A percentile compares a stretch with the other conserved stretches of the same genome.
Evolutionary conservation across 371 early-diverging fungal species (phyloP).

Genomic region (Lichtheimia ornata): DNA sequence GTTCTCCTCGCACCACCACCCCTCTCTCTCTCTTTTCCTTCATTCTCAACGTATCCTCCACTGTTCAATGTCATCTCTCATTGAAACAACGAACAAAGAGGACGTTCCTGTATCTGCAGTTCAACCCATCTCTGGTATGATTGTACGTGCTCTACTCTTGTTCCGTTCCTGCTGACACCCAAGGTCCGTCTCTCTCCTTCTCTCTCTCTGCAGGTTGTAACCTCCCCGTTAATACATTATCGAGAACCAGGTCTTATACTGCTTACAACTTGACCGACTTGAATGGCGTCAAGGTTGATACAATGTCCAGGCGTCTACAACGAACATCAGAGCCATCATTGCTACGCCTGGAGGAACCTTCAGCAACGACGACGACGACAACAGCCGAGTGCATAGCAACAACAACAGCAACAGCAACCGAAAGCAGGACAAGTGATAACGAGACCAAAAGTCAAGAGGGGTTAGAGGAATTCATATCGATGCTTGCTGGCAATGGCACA

Average conservation of each 20-base stretch:
- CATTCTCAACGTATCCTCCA: conserved; percentile 6
- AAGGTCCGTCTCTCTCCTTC: neutral
- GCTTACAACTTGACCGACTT: neutral
- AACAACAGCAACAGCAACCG: neutral
- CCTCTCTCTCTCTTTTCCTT: neutral
- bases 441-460: conserved; percentile 11
- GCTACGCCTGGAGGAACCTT: neutral
- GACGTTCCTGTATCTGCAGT: conserved; percentile 17
- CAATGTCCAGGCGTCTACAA: neutral
- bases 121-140: conserved; percentile 21
- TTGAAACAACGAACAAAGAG: conserved; percentile 22
- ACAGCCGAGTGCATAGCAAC: neutral
- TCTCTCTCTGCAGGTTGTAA: neutral
- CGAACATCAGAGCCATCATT: neutral
- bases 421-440: neutral
- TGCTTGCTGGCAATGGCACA: conserved; percentile 4
- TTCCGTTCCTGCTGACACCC: conserved; percentile 7
- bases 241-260: neutral
- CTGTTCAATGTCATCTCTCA: conserved; percentile 22
- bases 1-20: too few species aligned
- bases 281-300: neutral
- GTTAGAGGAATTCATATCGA: conserved; percentile 9
- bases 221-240: neutral
- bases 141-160: conserved; percentile 4
- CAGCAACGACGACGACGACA: neutral